Percentiles rank a stretch among this genome's conserved stretches.
These are phyloP conservation scores for Harrya chromipes DNA, from an alignment of 768 basidiomycete genomes.

Conservation along the genomic window DNA sequence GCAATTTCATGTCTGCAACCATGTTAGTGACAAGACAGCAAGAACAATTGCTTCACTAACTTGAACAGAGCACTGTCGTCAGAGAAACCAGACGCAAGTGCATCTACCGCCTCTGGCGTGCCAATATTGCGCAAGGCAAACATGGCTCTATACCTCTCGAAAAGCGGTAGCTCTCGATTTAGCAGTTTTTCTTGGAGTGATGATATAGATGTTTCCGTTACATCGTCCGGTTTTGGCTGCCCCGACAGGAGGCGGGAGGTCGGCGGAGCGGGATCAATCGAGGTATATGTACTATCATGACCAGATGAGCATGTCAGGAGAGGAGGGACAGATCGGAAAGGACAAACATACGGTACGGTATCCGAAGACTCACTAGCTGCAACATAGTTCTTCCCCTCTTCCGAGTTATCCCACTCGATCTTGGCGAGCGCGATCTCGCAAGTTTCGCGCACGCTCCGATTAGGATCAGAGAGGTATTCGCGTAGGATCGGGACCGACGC, in stretches of 20 bases:
- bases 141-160: conserved; percentile 97
- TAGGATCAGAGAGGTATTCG: conserved; percentile 67
- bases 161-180: conserved; percentile 66
- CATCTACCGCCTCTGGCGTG: conserved; percentile 78
- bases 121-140: conserved; percentile 96
- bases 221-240: conserved; percentile 48
- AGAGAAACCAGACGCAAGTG: conserved; percentile 85
- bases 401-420: conserved; percentile 88
- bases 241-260: conserved; percentile 60
- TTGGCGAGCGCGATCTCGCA: conserved; percentile 96
- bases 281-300: conserved; percentile 60
- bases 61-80: conserved; percentile 94
- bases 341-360: conserved; percentile 35
- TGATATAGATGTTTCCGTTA: conserved; percentile 46
- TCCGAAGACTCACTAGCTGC: conserved; percentile 30
- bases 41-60: conserved; percentile 42
- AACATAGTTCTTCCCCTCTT: conserved; percentile 57
- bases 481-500: conserved; percentile 65
- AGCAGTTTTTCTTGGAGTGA: conserved; percentile 62
- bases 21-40: background rate
- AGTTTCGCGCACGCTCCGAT: conserved; percentile 84
- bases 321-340: background rate
- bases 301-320: background rate
- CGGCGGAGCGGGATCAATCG: conserved; percentile 88
- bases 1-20: conserved; percentile 90